Percentiles rank a stretch among this genome's conserved stretches.
These are phyloP conservation scores for Bondarzewia mesenterica DNA, from an alignment of 1,284 basidiomycete genomes.

Conservation along the genomic window DNA sequence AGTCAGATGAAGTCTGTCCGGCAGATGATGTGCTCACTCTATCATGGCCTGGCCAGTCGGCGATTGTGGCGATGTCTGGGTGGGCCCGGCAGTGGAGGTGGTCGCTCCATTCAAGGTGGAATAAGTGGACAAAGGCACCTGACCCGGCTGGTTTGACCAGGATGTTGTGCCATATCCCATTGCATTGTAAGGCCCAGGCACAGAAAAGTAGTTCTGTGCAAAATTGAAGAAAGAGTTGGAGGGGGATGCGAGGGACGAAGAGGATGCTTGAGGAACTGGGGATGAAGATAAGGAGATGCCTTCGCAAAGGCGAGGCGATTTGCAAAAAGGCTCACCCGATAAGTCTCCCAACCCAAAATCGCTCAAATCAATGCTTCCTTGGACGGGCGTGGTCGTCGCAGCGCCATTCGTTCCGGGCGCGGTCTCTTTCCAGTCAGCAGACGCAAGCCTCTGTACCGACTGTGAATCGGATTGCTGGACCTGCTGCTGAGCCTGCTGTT, in stretches of 20 bases:
- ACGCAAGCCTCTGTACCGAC: constrained; percentile 28
- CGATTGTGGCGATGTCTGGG: constrained; percentile 20
- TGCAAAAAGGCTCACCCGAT: constrained; percentile 24
- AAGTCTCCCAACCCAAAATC: constrained; percentile 30
- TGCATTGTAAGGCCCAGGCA: constrained; percentile 38
- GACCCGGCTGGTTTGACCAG: constrained; percentile 34
- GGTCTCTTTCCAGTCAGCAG: constrained; percentile 40
- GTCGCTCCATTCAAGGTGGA: constrained; percentile 70
- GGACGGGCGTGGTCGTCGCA: constrained; percentile 17
- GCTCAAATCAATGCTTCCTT: constrained; percentile 32
- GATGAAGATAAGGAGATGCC: constrained; percentile 14
- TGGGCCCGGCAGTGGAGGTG: constrained; percentile 23
- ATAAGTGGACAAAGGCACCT: constrained; percentile 62
- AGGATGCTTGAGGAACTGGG: constrained; percentile 24
- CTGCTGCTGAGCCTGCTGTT: constrained; percentile 25
- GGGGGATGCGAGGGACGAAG: constrained; percentile 31
- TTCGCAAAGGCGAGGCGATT: background rate
- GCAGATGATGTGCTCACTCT: constrained; percentile 32
- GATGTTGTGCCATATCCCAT: constrained; percentile 39
- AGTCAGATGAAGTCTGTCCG: background rate
- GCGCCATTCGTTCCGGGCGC: constrained; percentile 22
- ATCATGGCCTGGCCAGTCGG: constrained; percentile 39
- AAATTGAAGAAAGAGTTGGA: constrained; percentile 30
- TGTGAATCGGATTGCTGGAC: constrained; percentile 6
- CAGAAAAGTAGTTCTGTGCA: constrained; percentile 26